Base-by-base conservation (phyloP, 305 asterid species). In the Salvia sclarea region DNA sequence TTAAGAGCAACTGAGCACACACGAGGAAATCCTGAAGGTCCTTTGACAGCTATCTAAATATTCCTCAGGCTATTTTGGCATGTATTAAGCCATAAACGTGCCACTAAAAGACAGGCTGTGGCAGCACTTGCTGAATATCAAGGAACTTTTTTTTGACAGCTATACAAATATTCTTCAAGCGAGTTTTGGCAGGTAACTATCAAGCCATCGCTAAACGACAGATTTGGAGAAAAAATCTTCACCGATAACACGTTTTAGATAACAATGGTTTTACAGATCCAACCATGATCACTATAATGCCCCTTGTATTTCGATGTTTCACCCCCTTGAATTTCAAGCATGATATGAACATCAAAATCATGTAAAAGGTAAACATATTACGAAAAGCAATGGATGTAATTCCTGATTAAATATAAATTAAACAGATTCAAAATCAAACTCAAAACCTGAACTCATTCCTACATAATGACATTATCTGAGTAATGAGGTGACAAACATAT, bases 11-110 rank as follows among this genome's bases (percentile, higher is more conserved):
- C 44, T 38, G 43, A 50, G 22, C 64, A 54, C 33, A 38, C 56
- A 49, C 6, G 55, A 49, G 56, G 24, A 8, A 20, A 49, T 11
- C 49, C 66, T 48, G 25, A 18, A 49, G 59, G 72, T 69, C 63
- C 61, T 69, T 58, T 64, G 68, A 69, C 78, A 75, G 66, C 78
- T 63, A 68, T 10, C 22, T 48, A 18, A 8, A 48, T 18, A 18
- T 48, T 48, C 11, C 54, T 6, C 13, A 3, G 13, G 4, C 55
- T 48, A 49, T 18, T 17, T 49, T 49, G 11, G 56, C 30, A 49
- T 6, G 13, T 20, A 49, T 49, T 11, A 49, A 28, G 14, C 56
- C 28, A 18, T 20, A 18, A 49, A 49, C 28, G n/a, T n/a, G n/a
- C 6, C 30, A 20, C 12, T 20, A 48, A 48, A 7, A 18, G 55